These are phyloP conservation scores for Ehretia macrophylla DNA, from an alignment of 257 asterid species.

Conservation along the genomic window DNA sequence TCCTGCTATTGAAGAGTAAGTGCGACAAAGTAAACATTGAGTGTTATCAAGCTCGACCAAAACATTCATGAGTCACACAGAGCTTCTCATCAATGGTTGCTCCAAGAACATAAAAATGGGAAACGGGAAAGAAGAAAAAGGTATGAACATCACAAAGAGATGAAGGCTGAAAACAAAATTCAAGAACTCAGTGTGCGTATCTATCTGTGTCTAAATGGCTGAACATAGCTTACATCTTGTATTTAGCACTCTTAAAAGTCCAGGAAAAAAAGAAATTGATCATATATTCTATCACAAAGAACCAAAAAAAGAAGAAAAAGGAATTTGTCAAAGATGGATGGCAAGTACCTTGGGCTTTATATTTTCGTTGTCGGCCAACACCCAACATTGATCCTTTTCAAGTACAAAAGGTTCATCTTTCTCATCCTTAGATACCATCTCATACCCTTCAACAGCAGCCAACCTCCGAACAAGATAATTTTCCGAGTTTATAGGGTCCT, in stretches of 20 bases:
- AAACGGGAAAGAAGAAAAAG: too few species aligned
- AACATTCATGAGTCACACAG: background rate
- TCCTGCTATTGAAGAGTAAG: constrained; percentile 45
- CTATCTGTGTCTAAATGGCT: too few species aligned
- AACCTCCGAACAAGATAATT: constrained; percentile 72
- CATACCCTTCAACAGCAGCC: constrained; percentile 80
- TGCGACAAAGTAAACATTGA: constrained; percentile 3
- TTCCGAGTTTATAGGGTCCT: constrained; percentile 52
- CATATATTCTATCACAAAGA: too few species aligned
- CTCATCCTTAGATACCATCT: constrained; percentile 68
- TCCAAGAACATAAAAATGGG: background rate
- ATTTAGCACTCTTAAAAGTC: background rate
- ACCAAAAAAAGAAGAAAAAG: too few species aligned
- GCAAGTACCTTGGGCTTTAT: constrained; percentile 60
- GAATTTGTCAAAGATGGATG: background rate
- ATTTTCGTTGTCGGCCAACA: constrained; percentile 63
- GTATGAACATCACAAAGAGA: too few species aligned
- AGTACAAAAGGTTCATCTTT: constrained; percentile 74
- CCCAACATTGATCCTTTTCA: constrained; percentile 81
- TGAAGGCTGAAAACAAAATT: too few species aligned
- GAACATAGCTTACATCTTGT: background rate
- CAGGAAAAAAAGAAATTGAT: too few species aligned
- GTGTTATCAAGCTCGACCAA: background rate
- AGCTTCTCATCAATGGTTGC: background rate
- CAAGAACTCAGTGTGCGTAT: too few species aligned